Base-by-base conservation (phyloP, 768 basidiomycete genomes). In the Leucocoprinus sp. region DNA sequence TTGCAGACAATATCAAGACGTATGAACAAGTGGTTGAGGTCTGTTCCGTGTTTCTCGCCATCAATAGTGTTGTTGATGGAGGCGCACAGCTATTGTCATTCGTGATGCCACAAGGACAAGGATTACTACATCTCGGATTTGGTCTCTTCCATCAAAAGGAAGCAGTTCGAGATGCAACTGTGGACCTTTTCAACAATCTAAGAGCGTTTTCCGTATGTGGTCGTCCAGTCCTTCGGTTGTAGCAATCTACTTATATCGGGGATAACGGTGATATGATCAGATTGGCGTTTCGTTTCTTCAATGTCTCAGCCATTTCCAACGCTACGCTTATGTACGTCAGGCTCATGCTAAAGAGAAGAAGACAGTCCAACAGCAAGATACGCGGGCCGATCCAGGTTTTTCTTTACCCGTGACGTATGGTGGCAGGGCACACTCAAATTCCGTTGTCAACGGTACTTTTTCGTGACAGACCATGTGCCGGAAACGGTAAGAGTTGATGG, bases 1-100 rank as follows among this genome's bases (percentile, higher is more conserved):
- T 99, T 8, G 77, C 79, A 0, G 80, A 84, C 26, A 77, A 75
- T 40, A 71, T 90, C 36, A 79, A 74, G 55, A 74, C 77, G 0
- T 96, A 97, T 55, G 91, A 93, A 42, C 89, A 95, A 60, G 82
- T 90, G 11, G 74, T 88, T 1, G 92, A 97, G 75, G 95, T 92
- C 48, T 45, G 65, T 58, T 18, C 8, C 42, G 26, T 22, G 17
- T 29, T 14, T 14, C 17, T 42, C 17, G 8, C 23, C 22, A 27
- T 21, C 21, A 43, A 40, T 42, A 45, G 31, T 11, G 24, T 11
- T 46, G 37, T 40, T 46, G 36, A 42, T 22, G 24, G 18, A 29
- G 17, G 22, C 41, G 41, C 28, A 37, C 24, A 98, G 95, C 69
- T 98, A n/a, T 68, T 98, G 22, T 76, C 93, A 1, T 71, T 75